These are phyloP conservation scores for Musa itinerans DNA, from an alignment of 176 grass and related monocot genomes.

Conservation along the genomic window DNA sequence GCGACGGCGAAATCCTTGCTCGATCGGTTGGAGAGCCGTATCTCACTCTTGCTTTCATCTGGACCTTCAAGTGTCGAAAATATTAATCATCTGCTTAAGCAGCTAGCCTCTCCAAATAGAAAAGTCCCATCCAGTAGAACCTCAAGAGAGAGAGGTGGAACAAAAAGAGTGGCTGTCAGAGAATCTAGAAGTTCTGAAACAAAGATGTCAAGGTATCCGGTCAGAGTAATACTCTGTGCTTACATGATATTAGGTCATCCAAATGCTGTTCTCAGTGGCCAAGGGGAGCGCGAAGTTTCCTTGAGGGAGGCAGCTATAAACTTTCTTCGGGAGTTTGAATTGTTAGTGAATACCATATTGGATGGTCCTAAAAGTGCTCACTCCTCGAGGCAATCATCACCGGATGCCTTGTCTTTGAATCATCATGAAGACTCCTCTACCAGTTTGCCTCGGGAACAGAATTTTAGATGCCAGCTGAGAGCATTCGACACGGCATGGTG, in stretches of 20 bases:
- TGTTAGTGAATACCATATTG: slow-evolving; percentile 47
- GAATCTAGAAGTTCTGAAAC: slow-evolving; percentile 25
- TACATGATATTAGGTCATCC: slow-evolving; percentile 99
- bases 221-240: slow-evolving; percentile 77
- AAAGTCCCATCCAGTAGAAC: slow-evolving; percentile 28
- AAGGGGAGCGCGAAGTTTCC: slow-evolving; percentile 57
- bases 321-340: slow-evolving; percentile 59
- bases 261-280: slow-evolving; percentile 83
- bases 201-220: slow-evolving; percentile 61
- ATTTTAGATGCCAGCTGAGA: slow-evolving; percentile 47
- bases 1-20: slow-evolving; percentile 60
- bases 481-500: slow-evolving; percentile 79
- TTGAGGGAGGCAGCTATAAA: slow-evolving; percentile 57
- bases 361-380: slow-evolving; percentile 32
- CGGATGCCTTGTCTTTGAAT: slow-evolving; percentile 8
- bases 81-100: slow-evolving; percentile 88
- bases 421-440: slow-evolving; percentile 8
- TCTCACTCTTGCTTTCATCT: slow-evolving; percentile 35
- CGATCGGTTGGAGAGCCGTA: slow-evolving; percentile 57
- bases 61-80: slow-evolving; percentile 40
- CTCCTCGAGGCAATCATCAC: slow-evolving; percentile 18
- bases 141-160: slow-evolving; percentile 24
- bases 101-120: slow-evolving; percentile 66
- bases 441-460: slow-evolving; percentile 22
- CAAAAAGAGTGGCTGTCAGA: slow-evolving; percentile 30